Evolutionary conservation across 257 asterid genomes (phyloP), one percentile per base, ranked within the genome.

Genomic region (Ilex asprella): DNA sequence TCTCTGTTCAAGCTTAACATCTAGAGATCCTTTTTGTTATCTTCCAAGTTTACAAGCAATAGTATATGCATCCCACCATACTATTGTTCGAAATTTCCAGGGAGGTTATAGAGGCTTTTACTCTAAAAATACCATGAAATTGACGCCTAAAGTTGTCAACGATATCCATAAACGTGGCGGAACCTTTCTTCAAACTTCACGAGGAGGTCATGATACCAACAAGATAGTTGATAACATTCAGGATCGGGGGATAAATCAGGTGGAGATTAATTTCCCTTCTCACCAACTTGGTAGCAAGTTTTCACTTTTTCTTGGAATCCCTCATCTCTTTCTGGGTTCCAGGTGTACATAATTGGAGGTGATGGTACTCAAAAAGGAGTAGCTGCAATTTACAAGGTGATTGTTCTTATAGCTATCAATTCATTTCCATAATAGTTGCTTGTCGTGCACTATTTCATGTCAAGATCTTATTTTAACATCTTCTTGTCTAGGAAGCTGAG

Each of bases 321-420:
- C 64, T 70, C 57, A 64, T 58, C 68, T 39, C 8, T 60, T 62
- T 67, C 58, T 56, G 70, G 59, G 68, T 56, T 82, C 57, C 77
- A 92, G 98, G 98, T 92, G 43, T 92, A 92, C 83, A 88, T 92
- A 65, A 92, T 92, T 73, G 98, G 98, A 66, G 98, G 98, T 31
- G 98, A 92, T 83, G 97, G 98, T 62, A 92, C 98, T 62, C 98
- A 88, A 60, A 92, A 86, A 79, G 98, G 98, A 9, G 97, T 85
- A 47, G 91, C 93, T 66, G 95, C 92, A 68, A 91, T 91, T 66
- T 88, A 72, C 67, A 74, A 86, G 96, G 98, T 91, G 70, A 51
- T 68, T 65, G 27, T 55, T 47, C 2, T 57, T 53, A 30, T 31
- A 30, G 62, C 39, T 46, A 15, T 70, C 60, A 67, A 51, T 21